Evolutionary conservation across 2,329 filamentous ascomycete species (phyloP).

Genomic region (Pseudogymnoascus pannorum): DNA sequence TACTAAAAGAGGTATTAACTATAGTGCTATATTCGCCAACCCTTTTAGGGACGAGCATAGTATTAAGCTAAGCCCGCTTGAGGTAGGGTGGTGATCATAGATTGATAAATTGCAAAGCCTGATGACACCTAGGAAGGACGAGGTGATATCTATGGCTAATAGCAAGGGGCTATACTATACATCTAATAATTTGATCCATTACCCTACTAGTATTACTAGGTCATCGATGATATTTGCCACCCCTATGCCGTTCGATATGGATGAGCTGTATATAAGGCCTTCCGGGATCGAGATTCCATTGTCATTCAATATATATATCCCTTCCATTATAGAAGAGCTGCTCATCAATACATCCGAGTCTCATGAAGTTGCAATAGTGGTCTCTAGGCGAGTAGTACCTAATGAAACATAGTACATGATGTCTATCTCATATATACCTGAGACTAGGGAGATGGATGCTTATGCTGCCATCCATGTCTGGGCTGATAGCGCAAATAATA

Average conservation of each 20-base stretch:
- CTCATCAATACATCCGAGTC: slow-evolving; percentile 25
- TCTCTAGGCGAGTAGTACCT: slow-evolving; percentile 20
- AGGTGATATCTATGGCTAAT: slow-evolving; percentile 38
- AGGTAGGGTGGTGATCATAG: slow-evolving; percentile 33
- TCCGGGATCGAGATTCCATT: slow-evolving; percentile 24
- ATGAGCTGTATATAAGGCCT: slow-evolving; percentile 9
- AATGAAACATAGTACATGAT: slow-evolving; percentile 45
- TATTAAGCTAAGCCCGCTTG: slow-evolving; percentile 20
- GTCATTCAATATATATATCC: slow-evolving; percentile 18
- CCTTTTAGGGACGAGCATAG: slow-evolving; percentile 42
- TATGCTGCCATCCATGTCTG: slow-evolving; percentile 59
- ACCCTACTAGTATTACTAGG: neutral
- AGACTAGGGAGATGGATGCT: slow-evolving; percentile 33
- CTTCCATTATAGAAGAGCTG: slow-evolving; percentile 15
- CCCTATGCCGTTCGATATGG: slow-evolving; percentile 8
- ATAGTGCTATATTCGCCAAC: slow-evolving; percentile 45
- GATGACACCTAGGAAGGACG: slow-evolving; percentile 37
- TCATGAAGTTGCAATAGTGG: neutral
- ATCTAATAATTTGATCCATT: slow-evolving; percentile 36
- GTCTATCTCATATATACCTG: slow-evolving; percentile 43
- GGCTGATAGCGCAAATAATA: slow-evolving; percentile 39
- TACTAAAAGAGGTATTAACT: slow-evolving; percentile 38
- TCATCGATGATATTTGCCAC: slow-evolving; percentile 12
- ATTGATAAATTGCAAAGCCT: slow-evolving; percentile 34
- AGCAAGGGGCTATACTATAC: slow-evolving; percentile 45